These are phyloP conservation scores for Dillenia suffruticosa DNA, from an alignment of 164 flowering plant genomes.

Conservation along the genomic window DNA sequence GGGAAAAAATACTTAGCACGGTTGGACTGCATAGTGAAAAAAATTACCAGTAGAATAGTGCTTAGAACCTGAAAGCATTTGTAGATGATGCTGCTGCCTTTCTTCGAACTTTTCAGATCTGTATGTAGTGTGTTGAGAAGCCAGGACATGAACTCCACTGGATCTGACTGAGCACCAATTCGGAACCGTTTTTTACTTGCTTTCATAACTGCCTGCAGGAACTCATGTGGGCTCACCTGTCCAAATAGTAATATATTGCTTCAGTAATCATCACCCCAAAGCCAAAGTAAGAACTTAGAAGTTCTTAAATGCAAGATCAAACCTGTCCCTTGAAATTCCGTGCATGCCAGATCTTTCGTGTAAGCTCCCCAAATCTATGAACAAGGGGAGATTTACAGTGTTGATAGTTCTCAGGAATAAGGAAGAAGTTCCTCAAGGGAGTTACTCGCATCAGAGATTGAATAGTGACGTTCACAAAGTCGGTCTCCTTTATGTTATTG, in stretches of 20 bases:
- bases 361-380: conserved; percentile 94
- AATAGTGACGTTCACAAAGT: conserved; percentile 93
- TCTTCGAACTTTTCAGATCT: conserved; percentile 66
- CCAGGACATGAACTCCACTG: conserved; percentile 99
- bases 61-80: conserved; percentile 84
- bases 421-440: conserved; percentile 94
- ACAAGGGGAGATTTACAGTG: conserved; percentile 88
- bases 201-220: conserved; percentile 95
- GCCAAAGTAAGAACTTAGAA: not conserved
- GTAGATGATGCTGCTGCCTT: conserved; percentile 62
- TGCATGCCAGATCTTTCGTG: conserved; percentile 96
- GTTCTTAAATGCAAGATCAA: conserved; percentile 1
- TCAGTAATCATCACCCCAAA: not conserved
- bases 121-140: conserved; percentile 86
- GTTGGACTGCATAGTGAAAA: not conserved
- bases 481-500: conserved; percentile 90
- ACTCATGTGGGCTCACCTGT: conserved; percentile 98
- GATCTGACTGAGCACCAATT: conserved; percentile 89
- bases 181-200: conserved; percentile 86
- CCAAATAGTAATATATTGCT: conserved; percentile 6
- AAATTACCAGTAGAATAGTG: not conserved
- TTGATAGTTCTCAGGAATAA: conserved; percentile 83
- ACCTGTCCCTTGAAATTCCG: conserved; percentile 99
- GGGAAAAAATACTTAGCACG: not conserved
- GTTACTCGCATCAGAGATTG: conserved; percentile 97